These are phyloP conservation scores for Nakazawaea holstii DNA, from an alignment of 805 yeast species.

Conservation along the genomic window DNA sequence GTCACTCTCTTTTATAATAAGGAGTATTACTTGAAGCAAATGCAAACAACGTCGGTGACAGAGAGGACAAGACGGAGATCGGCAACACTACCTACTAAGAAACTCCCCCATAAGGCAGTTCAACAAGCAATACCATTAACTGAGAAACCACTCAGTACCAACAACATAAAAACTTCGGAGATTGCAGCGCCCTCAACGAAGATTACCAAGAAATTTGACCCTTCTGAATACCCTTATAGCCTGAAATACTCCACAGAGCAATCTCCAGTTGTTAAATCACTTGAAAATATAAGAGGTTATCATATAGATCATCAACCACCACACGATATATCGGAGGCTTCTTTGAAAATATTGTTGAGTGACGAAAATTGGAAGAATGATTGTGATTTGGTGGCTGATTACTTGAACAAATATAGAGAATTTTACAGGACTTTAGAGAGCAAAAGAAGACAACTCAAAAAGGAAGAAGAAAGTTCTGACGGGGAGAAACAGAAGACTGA, in stretches of 20 bases:
- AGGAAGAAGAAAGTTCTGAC: not conserved
- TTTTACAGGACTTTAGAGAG: not conserved
- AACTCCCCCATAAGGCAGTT: not conserved
- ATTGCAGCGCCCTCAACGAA: not conserved
- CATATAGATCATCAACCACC: not conserved
- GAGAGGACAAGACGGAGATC: not conserved
- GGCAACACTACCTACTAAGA: not conserved
- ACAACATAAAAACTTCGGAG: no score
- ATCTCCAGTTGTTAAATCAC: not conserved
- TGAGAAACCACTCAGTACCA: not conserved
- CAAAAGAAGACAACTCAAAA: not conserved
- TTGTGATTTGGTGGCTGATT: conserved; percentile 2
- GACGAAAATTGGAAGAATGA: conserved; percentile 6
- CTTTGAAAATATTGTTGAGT: not conserved
- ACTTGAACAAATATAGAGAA: conserved; percentile 3
- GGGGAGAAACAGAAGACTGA: no score
- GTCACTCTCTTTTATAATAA: not conserved
- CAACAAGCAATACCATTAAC: no score
- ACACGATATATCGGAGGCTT: not conserved
- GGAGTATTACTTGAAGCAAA: not conserved
- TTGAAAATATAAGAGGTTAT: not conserved
- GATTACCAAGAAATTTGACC: not conserved
- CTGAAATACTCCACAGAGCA: not conserved
- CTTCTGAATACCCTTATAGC: not conserved
- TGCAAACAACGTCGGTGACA: not conserved